Conservation (phyloP, 441 rosid species). For the Geranium incanum region DNA sequence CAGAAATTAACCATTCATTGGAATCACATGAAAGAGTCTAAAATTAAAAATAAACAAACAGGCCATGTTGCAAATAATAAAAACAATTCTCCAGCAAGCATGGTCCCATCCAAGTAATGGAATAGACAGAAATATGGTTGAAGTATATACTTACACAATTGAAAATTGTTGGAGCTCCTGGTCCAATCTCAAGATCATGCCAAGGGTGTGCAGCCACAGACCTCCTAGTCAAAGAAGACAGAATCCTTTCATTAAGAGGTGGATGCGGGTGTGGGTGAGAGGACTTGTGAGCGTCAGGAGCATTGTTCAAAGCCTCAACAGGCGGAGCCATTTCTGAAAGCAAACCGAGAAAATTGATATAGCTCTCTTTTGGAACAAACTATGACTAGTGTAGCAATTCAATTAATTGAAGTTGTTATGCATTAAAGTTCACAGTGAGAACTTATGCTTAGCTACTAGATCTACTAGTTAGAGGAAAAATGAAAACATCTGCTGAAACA, state of each 20-base stretch:
- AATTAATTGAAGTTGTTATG: neutral
- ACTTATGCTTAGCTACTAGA: neutral
- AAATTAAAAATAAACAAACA: neutral
- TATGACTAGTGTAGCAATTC: neutral
- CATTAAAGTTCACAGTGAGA: neutral
- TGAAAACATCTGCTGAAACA: neutral
- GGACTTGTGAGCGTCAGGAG: slow-evolving; percentile 26
- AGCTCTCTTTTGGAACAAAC: neutral
- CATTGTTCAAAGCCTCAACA: slow-evolving; percentile 43
- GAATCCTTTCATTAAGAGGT: slow-evolving; percentile 91
- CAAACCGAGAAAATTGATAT: neutral
- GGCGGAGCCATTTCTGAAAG: slow-evolving; percentile 37
- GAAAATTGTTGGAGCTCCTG: slow-evolving; percentile 78
- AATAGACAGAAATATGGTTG: neutral
- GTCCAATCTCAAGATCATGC: slow-evolving; percentile 99
- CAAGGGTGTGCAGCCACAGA: slow-evolving; percentile 99
- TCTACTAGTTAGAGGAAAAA: neutral
- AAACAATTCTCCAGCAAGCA: neutral
- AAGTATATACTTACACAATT: slow-evolving; percentile 58
- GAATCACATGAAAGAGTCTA: neutral
- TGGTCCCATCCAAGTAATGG: neutral
- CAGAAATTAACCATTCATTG: slow-evolving; percentile 10
- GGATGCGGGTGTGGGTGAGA: slow-evolving; percentile 67
- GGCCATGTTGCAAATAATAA: neutral
- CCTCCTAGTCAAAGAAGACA: slow-evolving; percentile 81